Base-by-base conservation (phyloP, 2,329 filamentous ascomycete genomes). In the Penicillium fuscoglaucum region DNA sequence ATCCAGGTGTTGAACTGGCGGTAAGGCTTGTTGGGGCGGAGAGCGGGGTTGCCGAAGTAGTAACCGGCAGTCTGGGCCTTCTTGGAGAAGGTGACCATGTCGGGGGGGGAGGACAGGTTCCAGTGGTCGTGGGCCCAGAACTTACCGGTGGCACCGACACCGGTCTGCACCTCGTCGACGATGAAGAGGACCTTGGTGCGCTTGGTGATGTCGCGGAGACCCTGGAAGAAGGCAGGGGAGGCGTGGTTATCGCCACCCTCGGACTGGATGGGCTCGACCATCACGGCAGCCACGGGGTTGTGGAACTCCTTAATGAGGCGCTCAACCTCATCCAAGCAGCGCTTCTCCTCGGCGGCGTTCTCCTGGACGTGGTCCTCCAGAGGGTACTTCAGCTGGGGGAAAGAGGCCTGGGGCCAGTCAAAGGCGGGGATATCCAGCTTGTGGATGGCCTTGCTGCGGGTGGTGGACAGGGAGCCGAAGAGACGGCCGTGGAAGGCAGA, bases 111-210 rank as follows among this genome's bases (percentile, higher is more conserved):
- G 50, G 83, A 72, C 44, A 96, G 84, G 75, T 90, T 84, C 92
- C 92, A 96, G 86, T 96, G 93, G 70, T 96, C 91, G 80, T 96
- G 93, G 9, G 93, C 92, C 92, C 92, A 96, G 86, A 96, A 96
- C 76, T 90, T 92, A 68, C 92, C 92, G 0, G 92, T 96, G 40
- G 93, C 91, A 68, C 93, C 93, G 28, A 96, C 88, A 73, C 92
- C 93, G 7, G 92, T 96, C 80, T 96, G 92, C 12, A 96, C 92
- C 79, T 96, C 92, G 74, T 96, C 92, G 63, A 96, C 92, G 72
- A 96, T 96, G 75, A 96, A 82, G 58, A 96, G 86, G 31, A 96
- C 84, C 67, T 87, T 83, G 67, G 71, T 72, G 52, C 74, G 74
- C 70, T 85, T 84, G 40, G 92, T 96, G 61, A 96, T 76, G 44